Evolutionary conservation across 2,329 filamentous ascomycete genomes (phyloP).

Genomic region (Colletotrichum sp.): DNA sequence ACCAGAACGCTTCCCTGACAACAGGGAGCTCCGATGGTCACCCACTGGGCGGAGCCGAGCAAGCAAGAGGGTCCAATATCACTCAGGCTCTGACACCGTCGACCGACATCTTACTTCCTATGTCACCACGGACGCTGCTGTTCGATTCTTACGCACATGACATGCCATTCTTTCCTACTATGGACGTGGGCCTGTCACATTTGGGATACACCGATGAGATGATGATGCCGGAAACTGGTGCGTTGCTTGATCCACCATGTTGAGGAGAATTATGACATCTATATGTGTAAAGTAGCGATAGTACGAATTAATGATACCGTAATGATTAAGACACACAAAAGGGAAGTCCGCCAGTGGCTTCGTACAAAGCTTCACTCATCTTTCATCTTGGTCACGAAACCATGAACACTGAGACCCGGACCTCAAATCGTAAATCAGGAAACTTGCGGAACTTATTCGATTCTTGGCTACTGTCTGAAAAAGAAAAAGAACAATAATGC

Average conservation of each 20-base stretch:
- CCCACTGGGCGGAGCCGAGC: not conserved
- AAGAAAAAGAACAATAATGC: no score
- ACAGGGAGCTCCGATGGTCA: not conserved
- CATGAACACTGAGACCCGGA: no score
- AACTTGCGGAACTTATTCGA: no score
- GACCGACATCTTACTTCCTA: slow-evolving; percentile 21
- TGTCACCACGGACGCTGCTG: slow-evolving; percentile 24
- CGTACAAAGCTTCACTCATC: no score
- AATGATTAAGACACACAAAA: not conserved
- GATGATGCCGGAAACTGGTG: not conserved
- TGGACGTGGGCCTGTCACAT: slow-evolving; percentile 22
- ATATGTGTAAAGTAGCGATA: not conserved
- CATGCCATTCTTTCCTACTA: slow-evolving; percentile 26
- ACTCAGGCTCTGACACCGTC: slow-evolving; percentile 8
- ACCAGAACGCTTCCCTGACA: not conserved
- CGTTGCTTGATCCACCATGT: slow-evolving; percentile 1
- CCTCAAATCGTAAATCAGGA: no score
- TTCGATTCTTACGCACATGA: slow-evolving; percentile 26
- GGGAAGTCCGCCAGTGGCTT: no score
- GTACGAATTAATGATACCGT: not conserved
- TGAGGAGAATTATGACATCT: not conserved
- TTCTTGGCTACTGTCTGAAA: no score
- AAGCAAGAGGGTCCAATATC: not conserved
- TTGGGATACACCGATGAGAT: slow-evolving; percentile 5
- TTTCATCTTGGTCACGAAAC: no score